These are phyloP conservation scores for Penicillium sp. DNA, from an alignment of 2,329 filamentous ascomycete species.

Conservation along the genomic window DNA sequence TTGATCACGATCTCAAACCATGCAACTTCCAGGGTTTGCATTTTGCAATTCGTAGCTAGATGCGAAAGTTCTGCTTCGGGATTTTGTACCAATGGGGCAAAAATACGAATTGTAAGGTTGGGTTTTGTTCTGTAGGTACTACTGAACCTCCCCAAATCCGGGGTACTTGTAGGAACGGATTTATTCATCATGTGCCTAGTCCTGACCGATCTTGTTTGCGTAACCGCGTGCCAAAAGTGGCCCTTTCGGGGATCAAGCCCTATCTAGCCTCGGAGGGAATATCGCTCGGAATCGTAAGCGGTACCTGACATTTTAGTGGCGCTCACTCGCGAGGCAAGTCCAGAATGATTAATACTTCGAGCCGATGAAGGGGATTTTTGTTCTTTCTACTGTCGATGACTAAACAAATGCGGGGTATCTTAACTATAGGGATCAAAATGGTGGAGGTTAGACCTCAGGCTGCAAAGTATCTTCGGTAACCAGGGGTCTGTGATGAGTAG, in stretches of 20 bases:
- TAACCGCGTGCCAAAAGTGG: background rate
- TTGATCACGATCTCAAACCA: background rate
- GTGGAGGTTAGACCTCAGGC: background rate
- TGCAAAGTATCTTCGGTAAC: background rate
- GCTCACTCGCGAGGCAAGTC: background rate
- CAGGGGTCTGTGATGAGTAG: no score
- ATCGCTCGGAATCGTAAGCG: background rate
- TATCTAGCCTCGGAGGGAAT: background rate
- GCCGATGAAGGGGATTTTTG: background rate
- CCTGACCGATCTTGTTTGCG: background rate
- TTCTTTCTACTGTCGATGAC: background rate
- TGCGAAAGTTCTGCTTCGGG: no score
- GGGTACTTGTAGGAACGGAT: background rate
- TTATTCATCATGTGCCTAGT: background rate
- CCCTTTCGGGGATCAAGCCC: background rate
- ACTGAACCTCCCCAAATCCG: background rate
- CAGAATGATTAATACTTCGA: background rate
- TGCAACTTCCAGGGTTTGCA: no score
- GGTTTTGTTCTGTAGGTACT: background rate
- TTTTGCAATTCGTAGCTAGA: no score
- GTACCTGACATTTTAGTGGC: background rate
- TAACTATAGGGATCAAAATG: no score
- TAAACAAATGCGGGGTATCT: no score
- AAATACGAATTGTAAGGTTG: background rate
- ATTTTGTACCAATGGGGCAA: background rate